A percentile compares a stretch with the other conserved stretches of the same genome.
Conservation (phyloP, 2,329 filamentous ascomycete genomes). For the Hypoxylon sp. region DNA sequence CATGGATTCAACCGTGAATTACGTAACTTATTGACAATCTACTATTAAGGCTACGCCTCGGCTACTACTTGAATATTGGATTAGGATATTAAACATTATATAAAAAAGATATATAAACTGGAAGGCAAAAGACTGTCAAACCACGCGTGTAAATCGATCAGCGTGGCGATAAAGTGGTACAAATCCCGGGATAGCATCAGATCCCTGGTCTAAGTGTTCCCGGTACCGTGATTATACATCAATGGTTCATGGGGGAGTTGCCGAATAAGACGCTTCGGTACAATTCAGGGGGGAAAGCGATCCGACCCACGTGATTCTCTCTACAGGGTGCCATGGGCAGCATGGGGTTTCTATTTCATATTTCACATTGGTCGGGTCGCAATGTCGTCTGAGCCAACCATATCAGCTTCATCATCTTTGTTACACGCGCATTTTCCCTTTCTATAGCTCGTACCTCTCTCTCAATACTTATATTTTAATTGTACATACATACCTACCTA, state of each 20-base stretch:
- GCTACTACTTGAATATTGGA: too few species aligned
- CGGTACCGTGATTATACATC: slow-evolving; percentile 30
- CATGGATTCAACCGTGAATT: background rate
- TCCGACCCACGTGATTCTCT: slow-evolving; percentile 31
- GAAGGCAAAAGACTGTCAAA: slow-evolving; percentile 3
- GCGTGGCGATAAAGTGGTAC: slow-evolving; percentile 6
- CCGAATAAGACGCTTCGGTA: slow-evolving; percentile 35
- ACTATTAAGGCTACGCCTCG: background rate
- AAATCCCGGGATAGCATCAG: slow-evolving; percentile 17
- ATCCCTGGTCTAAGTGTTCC: slow-evolving; percentile 19
- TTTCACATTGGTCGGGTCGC: slow-evolving; percentile 37
- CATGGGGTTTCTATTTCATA: slow-evolving; percentile 36
- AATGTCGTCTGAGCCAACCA: slow-evolving; percentile 35
- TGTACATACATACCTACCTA: background rate
- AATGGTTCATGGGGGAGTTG: slow-evolving; percentile 36
- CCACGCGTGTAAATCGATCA: background rate
- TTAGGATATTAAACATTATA: background rate
- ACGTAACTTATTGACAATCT: slow-evolving; percentile 11
- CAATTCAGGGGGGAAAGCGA: slow-evolving; percentile 36
- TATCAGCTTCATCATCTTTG: slow-evolving; percentile 29
- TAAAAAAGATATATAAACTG: background rate
- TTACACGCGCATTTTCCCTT: slow-evolving; percentile 5
- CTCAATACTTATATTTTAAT: background rate
- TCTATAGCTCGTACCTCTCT: slow-evolving; percentile 3
- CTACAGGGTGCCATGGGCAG: slow-evolving; percentile 6